Evolutionary conservation across 2,329 filamentous ascomycete genomes (phyloP), one percentile per base, ranked within the genome.

Genomic region (Beauveria australis): DNA sequence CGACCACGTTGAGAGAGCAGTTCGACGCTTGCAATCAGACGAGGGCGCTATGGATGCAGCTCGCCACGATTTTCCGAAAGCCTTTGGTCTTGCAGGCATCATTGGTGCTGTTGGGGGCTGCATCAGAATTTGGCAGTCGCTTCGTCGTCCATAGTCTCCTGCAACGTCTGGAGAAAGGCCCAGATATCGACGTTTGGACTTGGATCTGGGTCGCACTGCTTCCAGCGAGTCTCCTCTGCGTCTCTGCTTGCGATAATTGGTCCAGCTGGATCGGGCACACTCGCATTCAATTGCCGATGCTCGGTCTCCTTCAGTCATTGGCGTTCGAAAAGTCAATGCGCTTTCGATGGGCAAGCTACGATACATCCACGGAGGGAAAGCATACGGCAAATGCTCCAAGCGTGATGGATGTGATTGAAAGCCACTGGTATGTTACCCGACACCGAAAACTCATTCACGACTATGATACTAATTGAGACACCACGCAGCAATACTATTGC

Each of bases 191-290:
- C 14, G 89, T 4, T 66, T 46, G 40, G 56, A 46, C 37, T 26
- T 59, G 47, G 47, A n/a, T 84, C 6, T 66, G 76, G 24, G 78
- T 79, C 1, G 83, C 88, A 67, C 79, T 78, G 63, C 70, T 70
- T 43, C 67, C 74, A 0, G 76, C 89, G 46, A 64, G 76, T 1
- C 61, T 79, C 14, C 86, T 89, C 69, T 82, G 80, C 72, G 44
- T 74, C 3, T 67, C 87, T 10, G 81, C 28, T 16, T 52, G 56
- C 14, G 47, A 33, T 6, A 61, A 61, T 12, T 51, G 52, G 53
- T 43, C 47, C 18, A 12, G 24, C 14, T 61, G 59, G 59, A 51
- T 57, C 10, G 46, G 52, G 1, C 44, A 52, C 10, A 44, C 53
- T n/a, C 44, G 41, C 3, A 43, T 56, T 18, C 37, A 51, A 24